These are phyloP conservation scores for Cynara cardunculus DNA, from an alignment of 129 eudicot genomes.

Conservation along the genomic window DNA sequence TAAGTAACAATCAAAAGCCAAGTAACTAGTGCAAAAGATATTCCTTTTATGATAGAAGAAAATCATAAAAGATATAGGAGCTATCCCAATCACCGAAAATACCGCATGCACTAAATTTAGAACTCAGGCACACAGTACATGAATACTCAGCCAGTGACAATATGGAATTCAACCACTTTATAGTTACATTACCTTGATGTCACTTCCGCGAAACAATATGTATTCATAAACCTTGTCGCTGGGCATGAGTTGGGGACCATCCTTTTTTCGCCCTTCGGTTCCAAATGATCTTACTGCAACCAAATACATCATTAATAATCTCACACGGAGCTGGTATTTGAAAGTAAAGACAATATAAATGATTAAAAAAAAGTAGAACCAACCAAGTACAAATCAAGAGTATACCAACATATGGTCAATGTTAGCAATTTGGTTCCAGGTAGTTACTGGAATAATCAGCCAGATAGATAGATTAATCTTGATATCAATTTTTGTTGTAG, in stretches of 20 bases:
- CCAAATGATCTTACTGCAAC: conserved; percentile 84
- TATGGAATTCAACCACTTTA: background rate
- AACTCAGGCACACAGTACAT: background rate
- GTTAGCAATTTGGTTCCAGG: background rate
- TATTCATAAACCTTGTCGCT: conserved; percentile 81
- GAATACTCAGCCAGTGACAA: background rate
- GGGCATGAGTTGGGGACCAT: conserved; percentile 81
- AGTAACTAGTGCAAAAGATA: background rate
- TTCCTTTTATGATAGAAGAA: background rate
- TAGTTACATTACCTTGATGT: conserved; percentile 60
- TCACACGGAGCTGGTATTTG: background rate
- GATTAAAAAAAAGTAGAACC: background rate
- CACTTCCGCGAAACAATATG: conserved; percentile 90
- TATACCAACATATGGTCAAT: background rate
- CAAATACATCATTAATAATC: background rate
- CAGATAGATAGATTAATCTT: background rate
- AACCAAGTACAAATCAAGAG: background rate
- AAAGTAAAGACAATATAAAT: background rate
- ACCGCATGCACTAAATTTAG: background rate
- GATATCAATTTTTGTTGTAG: background rate
- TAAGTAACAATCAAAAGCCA: background rate
- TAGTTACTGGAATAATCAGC: background rate
- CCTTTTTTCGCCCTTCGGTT: conserved; percentile 81
- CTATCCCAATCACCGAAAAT: background rate
- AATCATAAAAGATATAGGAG: background rate